Evolutionary conservation across 1,139 yeast species (phyloP).

Genomic region (Kurtzmaniella quercitrusa): DNA sequence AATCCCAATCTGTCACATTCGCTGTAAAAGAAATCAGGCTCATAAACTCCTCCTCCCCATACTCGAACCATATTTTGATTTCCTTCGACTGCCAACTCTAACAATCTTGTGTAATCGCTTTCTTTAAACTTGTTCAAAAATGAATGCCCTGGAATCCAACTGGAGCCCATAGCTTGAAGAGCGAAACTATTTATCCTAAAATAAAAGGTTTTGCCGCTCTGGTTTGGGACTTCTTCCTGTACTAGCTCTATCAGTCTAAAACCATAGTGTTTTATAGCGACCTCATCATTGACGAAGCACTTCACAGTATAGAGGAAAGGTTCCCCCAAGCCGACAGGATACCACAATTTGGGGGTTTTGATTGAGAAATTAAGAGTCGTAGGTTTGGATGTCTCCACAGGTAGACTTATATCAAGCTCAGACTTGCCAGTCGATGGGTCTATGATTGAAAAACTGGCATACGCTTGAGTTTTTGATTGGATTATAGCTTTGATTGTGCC

Average conservation of each 20-base stretch:
- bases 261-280: constrained; percentile 21
- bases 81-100: constrained; percentile 28
- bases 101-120: constrained; percentile 30
- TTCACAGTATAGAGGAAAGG: constrained; percentile 25
- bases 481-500: not conserved
- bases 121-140: constrained; percentile 25
- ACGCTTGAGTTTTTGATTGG: not conserved
- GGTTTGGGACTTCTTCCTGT: constrained; percentile 26
- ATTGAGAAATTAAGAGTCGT: constrained; percentile 7
- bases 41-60: constrained; percentile 51
- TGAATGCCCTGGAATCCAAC: constrained; percentile 49
- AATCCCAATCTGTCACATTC: constrained; percentile 42
- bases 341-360: constrained; percentile 33
- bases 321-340: constrained; percentile 34
- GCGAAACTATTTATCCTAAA: constrained; percentile 37
- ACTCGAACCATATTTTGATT: constrained; percentile 43
- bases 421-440: not conserved
- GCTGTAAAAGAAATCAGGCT: constrained; percentile 34
- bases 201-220: constrained; percentile 35
- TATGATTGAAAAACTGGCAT: not conserved
- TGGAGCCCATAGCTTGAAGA: constrained; percentile 34
- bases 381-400: not conserved
- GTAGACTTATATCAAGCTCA: not conserved
- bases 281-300: constrained; percentile 13
- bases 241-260: constrained; percentile 35